These are phyloP conservation scores for Saccharomyces hybrid DNA, from an alignment of 1,139 yeast species.

Conservation along the genomic window DNA sequence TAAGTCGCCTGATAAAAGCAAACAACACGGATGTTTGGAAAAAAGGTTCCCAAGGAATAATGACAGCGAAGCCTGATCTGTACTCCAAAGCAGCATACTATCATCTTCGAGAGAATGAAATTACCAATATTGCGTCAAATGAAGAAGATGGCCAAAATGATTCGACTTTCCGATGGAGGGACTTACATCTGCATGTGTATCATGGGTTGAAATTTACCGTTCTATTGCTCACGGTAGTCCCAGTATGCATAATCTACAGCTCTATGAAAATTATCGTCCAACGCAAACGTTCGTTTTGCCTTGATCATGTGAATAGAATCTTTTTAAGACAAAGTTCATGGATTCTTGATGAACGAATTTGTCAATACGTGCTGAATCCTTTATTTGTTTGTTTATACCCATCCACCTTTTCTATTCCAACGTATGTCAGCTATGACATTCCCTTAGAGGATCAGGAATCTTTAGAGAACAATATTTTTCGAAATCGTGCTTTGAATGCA, in stretches of 20 bases:
- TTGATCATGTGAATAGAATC: slow-evolving; percentile 7
- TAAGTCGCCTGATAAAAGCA: background rate
- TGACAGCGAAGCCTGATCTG: slow-evolving; percentile 1
- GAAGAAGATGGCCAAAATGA: background rate
- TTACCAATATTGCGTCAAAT: background rate
- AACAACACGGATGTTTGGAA: background rate
- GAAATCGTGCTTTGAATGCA: background rate
- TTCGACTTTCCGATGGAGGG: background rate
- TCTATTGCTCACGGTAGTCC: slow-evolving; percentile 4
- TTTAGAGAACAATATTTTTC: slow-evolving; percentile 1
- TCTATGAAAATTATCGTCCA: background rate
- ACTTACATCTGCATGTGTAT: background rate
- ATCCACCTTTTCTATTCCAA: background rate
- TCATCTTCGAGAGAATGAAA: background rate
- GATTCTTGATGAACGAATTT: slow-evolving; percentile 9
- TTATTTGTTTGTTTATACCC: background rate
- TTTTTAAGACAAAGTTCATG: slow-evolving; percentile 17
- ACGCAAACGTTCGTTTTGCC: slow-evolving; percentile 2
- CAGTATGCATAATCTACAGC: slow-evolving; percentile 2
- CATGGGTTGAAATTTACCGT: slow-evolving; percentile 1
- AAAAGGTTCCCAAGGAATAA: slow-evolving; percentile 1
- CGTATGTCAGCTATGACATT: background rate
- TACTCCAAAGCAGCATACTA: background rate
- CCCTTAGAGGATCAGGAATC: slow-evolving; percentile 1
- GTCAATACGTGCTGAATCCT: slow-evolving; percentile 15